These are phyloP conservation scores for Micromonas commoda DNA, from an alignment of 139 green algal genomes.

Conservation along the genomic window DNA sequence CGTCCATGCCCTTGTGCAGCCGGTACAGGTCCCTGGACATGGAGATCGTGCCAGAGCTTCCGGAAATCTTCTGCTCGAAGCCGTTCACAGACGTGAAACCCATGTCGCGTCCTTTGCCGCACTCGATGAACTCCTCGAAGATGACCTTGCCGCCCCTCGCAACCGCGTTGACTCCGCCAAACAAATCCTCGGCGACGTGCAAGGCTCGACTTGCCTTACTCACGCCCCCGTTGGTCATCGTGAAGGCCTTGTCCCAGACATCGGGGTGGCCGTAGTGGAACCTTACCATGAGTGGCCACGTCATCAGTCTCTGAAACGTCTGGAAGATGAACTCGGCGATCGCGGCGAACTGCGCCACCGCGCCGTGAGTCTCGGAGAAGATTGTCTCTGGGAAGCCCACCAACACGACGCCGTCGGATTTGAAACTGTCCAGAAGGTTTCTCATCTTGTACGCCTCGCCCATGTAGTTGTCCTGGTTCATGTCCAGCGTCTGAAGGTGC, in stretches of 20 bases:
- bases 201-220: slow-evolving; percentile 42
- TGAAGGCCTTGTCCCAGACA: slow-evolving; percentile 77
- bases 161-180: slow-evolving; percentile 61
- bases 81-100: slow-evolving; percentile 84
- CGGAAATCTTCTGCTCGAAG: slow-evolving; percentile 80
- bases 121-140: slow-evolving; percentile 76
- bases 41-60: slow-evolving; percentile 75
- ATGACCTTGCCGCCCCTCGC: slow-evolving; percentile 64
- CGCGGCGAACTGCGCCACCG: slow-evolving; percentile 26
- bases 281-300: slow-evolving; percentile 55
- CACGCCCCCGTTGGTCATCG: slow-evolving; percentile 66
- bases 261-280: slow-evolving; percentile 92
- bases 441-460: slow-evolving; percentile 75
- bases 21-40: slow-evolving; percentile 69
- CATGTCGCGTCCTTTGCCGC: slow-evolving; percentile 80
- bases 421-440: slow-evolving; percentile 59
- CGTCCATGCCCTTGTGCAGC: slow-evolving; percentile 65
- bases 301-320: slow-evolving; percentile 70
- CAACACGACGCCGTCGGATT: slow-evolving; percentile 39
- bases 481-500: slow-evolving; percentile 70
- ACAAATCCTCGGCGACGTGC: slow-evolving; percentile 47
- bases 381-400: slow-evolving; percentile 64
- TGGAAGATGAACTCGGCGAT: slow-evolving; percentile 49
- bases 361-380: slow-evolving; percentile 42
- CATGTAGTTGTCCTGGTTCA: slow-evolving; percentile 85